Evolutionary conservation across 352 stramenopile genomes (phyloP).

Genomic region (Pythium rhizo-oryzae): DNA sequence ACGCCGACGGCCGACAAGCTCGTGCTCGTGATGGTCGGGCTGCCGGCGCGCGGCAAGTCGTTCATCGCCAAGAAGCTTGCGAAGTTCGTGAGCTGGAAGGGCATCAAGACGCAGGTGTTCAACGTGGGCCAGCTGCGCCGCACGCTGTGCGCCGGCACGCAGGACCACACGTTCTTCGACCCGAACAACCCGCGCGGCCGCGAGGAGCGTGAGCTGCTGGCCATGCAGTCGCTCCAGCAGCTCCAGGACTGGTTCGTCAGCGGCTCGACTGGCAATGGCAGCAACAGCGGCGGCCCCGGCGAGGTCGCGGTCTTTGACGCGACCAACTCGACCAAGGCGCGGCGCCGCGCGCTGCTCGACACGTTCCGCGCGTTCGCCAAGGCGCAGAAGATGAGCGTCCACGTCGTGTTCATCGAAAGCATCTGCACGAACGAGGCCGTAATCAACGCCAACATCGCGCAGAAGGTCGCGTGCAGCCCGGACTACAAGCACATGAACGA

Average conservation of each 20-base stretch:
- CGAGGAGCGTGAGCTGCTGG: conserved; percentile 79
- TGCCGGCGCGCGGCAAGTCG: conserved; percentile 95
- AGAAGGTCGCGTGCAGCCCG: conserved; percentile 75
- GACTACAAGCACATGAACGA: conserved; percentile 82
- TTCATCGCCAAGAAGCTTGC: conserved; percentile 94
- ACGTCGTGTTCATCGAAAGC: conserved; percentile 93
- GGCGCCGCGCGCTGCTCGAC: conserved; percentile 56
- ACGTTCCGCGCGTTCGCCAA: conserved; percentile 63
- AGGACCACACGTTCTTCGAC: conserved; percentile 94
- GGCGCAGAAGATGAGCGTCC: conserved; percentile 69
- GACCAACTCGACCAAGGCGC: conserved; percentile 86
- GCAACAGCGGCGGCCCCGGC: conserved; percentile 35
- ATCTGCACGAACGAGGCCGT: conserved; percentile 94
- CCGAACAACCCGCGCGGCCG: conserved; percentile 82
- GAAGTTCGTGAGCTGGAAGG: conserved; percentile 85
- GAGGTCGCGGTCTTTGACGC: conserved; percentile 92
- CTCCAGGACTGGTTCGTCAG: conserved; percentile 67
- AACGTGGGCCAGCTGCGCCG: conserved; percentile 95
- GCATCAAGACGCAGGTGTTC: conserved; percentile 88
- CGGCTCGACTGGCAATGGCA: conserved; percentile 3
- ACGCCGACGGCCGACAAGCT: conserved; percentile 92
- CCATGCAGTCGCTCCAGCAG: conserved; percentile 71
- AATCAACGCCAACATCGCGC: conserved; percentile 81
- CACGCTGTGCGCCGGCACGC: conserved; percentile 62
- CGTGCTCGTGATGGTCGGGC: conserved; percentile 95